These are phyloP conservation scores for Terfezia claveryi DNA, from an alignment of 495 filamentous ascomycete genomes.

Conservation along the genomic window DNA sequence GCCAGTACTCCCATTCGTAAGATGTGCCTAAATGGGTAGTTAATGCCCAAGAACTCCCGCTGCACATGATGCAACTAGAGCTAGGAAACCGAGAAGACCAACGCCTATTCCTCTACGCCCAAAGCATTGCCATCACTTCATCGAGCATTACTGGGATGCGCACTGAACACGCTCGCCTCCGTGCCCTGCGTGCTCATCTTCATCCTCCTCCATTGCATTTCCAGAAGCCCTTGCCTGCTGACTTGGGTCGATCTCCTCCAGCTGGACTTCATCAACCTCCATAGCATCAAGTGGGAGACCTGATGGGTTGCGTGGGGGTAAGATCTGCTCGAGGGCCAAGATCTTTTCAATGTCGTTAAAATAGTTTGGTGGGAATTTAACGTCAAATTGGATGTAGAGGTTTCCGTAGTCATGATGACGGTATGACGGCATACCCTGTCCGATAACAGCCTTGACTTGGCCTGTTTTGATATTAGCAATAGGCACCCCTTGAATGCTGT, in stretches of 20 bases:
- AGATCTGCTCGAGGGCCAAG: constrained; percentile 51
- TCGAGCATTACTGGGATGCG: constrained; percentile 61
- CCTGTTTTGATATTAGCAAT: constrained; percentile 28
- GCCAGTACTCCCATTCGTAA: too few relatives aligned
- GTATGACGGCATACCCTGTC: constrained; percentile 94
- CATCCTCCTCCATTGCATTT: constrained; percentile 63
- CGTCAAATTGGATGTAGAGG: constrained; percentile 90
- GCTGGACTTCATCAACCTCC: constrained; percentile 51
- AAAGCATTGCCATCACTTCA: neutral
- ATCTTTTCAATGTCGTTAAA: constrained; percentile 35
- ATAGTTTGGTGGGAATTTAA: constrained; percentile 71
- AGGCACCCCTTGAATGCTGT: neutral
- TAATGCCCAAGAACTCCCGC: too few relatives aligned
- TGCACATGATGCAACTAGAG: too few relatives aligned
- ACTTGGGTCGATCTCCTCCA: constrained; percentile 63
- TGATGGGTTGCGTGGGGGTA: constrained; percentile 46
- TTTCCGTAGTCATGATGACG: constrained; percentile 93
- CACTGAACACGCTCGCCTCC: constrained; percentile 91
- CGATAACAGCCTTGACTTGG: constrained; percentile 77
- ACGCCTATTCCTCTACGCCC: constrained; percentile 1
- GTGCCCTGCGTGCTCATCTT: constrained; percentile 51
- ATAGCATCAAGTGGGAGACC: constrained; percentile 51
- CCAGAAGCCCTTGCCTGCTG: constrained; percentile 40
- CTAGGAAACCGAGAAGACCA: neutral
- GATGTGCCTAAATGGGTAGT: too few relatives aligned